Evolutionary conservation across 257 asterid genomes (phyloP).

Genomic region (Solanum pennellii): DNA sequence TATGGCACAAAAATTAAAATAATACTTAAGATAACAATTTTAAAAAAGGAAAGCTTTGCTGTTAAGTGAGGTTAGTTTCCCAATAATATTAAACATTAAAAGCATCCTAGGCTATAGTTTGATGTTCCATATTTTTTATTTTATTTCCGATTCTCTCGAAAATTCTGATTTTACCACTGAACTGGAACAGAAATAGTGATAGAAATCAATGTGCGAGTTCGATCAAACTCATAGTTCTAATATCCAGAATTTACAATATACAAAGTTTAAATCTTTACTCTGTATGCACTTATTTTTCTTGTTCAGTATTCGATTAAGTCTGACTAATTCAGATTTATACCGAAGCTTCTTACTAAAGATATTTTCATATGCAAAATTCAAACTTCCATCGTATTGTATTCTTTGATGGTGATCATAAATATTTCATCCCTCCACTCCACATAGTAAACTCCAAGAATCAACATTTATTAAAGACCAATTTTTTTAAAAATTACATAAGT

Average conservation of each 20-base stretch:
- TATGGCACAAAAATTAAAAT: background rate
- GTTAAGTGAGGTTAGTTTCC: background rate
- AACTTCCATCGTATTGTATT: no score
- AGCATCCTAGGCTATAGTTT: background rate
- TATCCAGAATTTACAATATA: background rate
- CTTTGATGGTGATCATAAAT: background rate
- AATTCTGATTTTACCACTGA: background rate
- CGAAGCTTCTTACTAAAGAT: no score
- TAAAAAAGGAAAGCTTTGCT: background rate
- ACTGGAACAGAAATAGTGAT: no score
- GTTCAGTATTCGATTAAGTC: no score
- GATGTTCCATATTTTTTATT: background rate
- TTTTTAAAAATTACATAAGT: background rate
- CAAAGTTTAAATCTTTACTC: background rate
- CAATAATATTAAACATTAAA: background rate
- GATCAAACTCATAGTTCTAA: background rate
- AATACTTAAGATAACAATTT: background rate
- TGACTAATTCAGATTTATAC: background rate
- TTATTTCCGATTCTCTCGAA: background rate
- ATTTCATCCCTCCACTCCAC: background rate
- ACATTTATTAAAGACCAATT: background rate
- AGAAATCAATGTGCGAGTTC: background rate
- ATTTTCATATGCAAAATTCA: no score
- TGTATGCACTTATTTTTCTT: background rate
- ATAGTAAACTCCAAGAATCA: background rate